Evolutionary conservation across 2,329 filamentous ascomycete genomes (phyloP).

Genomic region (Diaporthe sp.): DNA sequence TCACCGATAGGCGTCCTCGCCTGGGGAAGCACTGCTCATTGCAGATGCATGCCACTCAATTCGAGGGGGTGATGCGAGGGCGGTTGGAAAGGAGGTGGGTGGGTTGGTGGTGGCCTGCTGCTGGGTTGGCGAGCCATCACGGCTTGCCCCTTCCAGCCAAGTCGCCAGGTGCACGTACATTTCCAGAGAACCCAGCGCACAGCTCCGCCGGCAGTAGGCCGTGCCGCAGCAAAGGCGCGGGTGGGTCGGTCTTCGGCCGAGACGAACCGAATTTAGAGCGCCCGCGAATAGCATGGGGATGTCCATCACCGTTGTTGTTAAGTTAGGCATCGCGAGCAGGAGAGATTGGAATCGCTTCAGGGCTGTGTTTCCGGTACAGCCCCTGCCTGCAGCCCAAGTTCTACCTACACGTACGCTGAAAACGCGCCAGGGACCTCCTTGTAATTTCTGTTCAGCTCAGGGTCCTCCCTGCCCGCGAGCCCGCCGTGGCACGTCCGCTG

Average conservation of each 20-base stretch:
- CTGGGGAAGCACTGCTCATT: not conserved
- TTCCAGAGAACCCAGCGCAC: slow-evolving; percentile 16
- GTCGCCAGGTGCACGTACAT: not conserved
- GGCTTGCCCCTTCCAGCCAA: slow-evolving; percentile 12
- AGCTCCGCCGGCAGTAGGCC: slow-evolving; percentile 36
- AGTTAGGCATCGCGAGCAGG: slow-evolving; percentile 13
- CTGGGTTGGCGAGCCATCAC: not conserved
- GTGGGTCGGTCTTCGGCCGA: slow-evolving; percentile 13
- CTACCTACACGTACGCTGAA: not conserved
- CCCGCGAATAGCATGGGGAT: slow-evolving; percentile 15
- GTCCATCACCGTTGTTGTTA: not conserved
- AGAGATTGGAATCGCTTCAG: not conserved
- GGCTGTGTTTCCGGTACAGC: slow-evolving; percentile 19
- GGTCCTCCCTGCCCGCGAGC: slow-evolving; percentile 10
- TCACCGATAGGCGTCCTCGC: not conserved
- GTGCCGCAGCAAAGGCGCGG: slow-evolving; percentile 4
- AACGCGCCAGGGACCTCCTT: slow-evolving; percentile 8
- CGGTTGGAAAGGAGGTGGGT: not conserved
- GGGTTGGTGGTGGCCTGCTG: not conserved
- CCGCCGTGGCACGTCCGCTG: not conserved
- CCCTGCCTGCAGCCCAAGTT: not conserved
- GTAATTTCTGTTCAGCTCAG: slow-evolving; percentile 16
- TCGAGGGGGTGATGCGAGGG: slow-evolving; percentile 4
- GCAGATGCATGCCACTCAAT: not conserved
- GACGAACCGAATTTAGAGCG: slow-evolving; percentile 3